Evolutionary conservation across 169 alveolate species (phyloP), one percentile per base, ranked within the genome.

Genomic region (Cyclospora cayetanensis): DNA sequence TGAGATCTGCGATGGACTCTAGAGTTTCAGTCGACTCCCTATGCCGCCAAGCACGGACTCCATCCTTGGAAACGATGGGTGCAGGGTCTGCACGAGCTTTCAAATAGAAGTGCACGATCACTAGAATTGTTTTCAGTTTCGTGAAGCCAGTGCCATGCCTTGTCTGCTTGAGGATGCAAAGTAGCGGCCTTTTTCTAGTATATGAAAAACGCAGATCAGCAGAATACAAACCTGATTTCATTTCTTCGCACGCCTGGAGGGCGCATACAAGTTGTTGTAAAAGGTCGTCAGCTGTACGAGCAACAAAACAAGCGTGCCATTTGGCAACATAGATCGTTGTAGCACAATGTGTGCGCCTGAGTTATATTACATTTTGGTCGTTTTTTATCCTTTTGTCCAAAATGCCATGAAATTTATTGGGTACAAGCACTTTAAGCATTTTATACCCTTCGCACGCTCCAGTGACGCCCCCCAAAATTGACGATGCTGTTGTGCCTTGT

Each of bases 11-110:
- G 22, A n/a, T 52, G 39, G 76, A 50, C 12, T 50, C 25, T 27
- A 52, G 31, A 31, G 74, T 41, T 46, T 70, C 39, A 18, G 89
- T 70, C 39, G 42, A 41, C 3, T 80, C 90, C 31, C 9, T 74
- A 29, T 72, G 83, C 70, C 85, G 52, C 93, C 76, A 53, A 0
- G 93, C 93, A 50, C 93, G 83, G 41, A 89, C 83, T 11, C 93
- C 93, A 55, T 89, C 93, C 83, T 89, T 89, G 34, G 83, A 46
- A 25, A 88, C 79, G 15, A 77, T 50, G 43, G 83, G 72, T 11
- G 68, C 83, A 29, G 86, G 34, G 20, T 31, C 92, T 88, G 92
- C 88, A 35, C 31, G 22, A 35, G 46, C 3, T 65, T 15, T 1
- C 35, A 60, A 60, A 60, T 12, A 12, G 27, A 22, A 22, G 60